A percentile compares a stretch with the other conserved stretches of the same genome.
Conservation (phyloP, 225 moss, liverwort and hornwort genomes). For the Bryoerythrophyllum caledonicum region DNA sequence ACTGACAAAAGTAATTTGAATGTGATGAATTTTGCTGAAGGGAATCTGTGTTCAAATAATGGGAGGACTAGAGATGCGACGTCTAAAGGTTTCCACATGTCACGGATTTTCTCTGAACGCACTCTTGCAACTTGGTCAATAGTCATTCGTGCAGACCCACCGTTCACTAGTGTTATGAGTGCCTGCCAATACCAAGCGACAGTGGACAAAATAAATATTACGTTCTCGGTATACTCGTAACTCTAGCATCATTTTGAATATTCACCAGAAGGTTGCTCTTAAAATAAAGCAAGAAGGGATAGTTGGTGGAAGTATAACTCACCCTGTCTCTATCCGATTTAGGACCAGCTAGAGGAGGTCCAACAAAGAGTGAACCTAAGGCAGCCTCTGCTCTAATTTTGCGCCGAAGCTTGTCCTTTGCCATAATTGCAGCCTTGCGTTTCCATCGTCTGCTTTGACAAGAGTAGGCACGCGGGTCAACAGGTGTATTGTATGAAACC, state of each 20-base stretch:
- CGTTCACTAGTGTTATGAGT: slow-evolving; percentile 31
- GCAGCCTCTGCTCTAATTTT: slow-evolving; percentile 83
- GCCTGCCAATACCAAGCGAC: slow-evolving; percentile 40
- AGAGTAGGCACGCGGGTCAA: slow-evolving; percentile 20
- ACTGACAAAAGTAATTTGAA: slow-evolving; percentile 80
- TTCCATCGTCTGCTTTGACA: slow-evolving; percentile 75
- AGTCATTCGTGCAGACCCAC: slow-evolving; percentile 39
- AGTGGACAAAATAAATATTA: not conserved
- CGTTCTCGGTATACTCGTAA: too few relatives aligned
- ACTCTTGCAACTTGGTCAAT: slow-evolving; percentile 53
- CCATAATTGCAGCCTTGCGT: slow-evolving; percentile 52
- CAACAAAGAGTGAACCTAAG: slow-evolving; percentile 69
- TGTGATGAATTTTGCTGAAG: slow-evolving; percentile 55
- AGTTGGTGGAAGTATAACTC: slow-evolving; percentile 13
- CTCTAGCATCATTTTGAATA: slow-evolving; percentile 3
- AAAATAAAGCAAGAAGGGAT: slow-evolving; percentile 15
- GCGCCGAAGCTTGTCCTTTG: slow-evolving; percentile 59
- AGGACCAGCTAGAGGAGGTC: slow-evolving; percentile 55
- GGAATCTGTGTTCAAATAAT: slow-evolving; percentile 63
- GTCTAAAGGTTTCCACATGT: slow-evolving; percentile 80
- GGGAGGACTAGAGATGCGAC: slow-evolving; percentile 70
- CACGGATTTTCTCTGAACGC: slow-evolving; percentile 58
- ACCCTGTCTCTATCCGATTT: slow-evolving; percentile 37
- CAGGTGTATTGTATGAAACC: slow-evolving; percentile 16
- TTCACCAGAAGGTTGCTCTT: not conserved